A percentile compares a stretch with the other conserved stretches of the same genome.
Evolutionary conservation across 1,139 yeast species (phyloP).

Genomic region (Chernovozyma aurita): DNA sequence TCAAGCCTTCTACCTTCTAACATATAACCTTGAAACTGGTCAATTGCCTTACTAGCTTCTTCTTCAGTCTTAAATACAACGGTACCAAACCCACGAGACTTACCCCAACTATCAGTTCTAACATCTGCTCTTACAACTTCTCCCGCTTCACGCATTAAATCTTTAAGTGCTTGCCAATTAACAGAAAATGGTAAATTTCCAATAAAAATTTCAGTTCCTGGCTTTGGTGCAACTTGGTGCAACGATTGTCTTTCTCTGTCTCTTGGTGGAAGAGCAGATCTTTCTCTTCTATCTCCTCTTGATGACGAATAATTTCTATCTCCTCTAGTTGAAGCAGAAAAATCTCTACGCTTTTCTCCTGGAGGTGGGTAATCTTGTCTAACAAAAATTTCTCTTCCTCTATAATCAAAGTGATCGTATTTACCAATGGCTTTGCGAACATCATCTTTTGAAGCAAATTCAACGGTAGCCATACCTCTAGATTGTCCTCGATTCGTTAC

Average conservation of each 20-base stretch:
- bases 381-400: slow-evolving; percentile 83
- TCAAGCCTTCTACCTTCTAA: slow-evolving; percentile 68
- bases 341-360: slow-evolving; percentile 9
- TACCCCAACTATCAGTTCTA: slow-evolving; percentile 62
- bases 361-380: slow-evolving; percentile 89
- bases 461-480: slow-evolving; percentile 93
- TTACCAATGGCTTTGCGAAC: slow-evolving; percentile 73
- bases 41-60: slow-evolving; percentile 61
- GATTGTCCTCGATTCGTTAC: slow-evolving; percentile 80
- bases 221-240: slow-evolving; percentile 16
- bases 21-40: slow-evolving; percentile 59
- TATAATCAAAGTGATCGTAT: slow-evolving; percentile 61
- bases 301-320: slow-evolving; percentile 10
- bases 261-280: slow-evolving; percentile 9
- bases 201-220: slow-evolving; percentile 70
- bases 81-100: slow-evolving; percentile 84
- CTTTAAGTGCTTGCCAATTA: slow-evolving; percentile 84
- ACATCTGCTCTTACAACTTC: slow-evolving; percentile 79
- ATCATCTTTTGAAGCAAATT: slow-evolving; percentile 62
- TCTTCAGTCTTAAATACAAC: slow-evolving; percentile 58
- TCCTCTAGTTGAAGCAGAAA: background rate
- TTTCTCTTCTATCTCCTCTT: slow-evolving; percentile 10
- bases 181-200: slow-evolving; percentile 79
- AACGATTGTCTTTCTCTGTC: slow-evolving; percentile 11
- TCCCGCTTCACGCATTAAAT: slow-evolving; percentile 75